phyloP scores from a whole-genome alignment of 805 yeast genomes.

The Peterozyma toletana region DNA sequence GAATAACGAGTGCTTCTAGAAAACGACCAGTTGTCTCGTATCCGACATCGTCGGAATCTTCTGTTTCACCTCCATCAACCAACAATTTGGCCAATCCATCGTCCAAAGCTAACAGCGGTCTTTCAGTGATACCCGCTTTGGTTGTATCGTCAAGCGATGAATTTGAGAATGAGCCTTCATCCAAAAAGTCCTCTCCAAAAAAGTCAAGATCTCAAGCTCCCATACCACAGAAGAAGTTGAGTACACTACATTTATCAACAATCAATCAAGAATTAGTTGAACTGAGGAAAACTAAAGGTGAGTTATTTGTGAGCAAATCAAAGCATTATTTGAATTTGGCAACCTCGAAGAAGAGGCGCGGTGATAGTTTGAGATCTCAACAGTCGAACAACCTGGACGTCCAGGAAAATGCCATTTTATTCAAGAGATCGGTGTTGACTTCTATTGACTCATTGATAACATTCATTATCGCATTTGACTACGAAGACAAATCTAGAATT shows the following conservation, averaged over 20 bases:
- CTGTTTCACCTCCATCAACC: too few relatives aligned
- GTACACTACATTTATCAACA: not conserved
- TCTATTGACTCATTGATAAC: constrained; percentile 6
- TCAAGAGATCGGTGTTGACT: not conserved
- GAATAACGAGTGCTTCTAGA: not conserved
- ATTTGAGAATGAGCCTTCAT: constrained; percentile 1
- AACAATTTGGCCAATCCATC: not conserved
- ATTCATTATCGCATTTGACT: constrained; percentile 8
- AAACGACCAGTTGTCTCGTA: too few relatives aligned
- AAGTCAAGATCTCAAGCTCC: constrained; percentile 1
- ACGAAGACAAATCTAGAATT: constrained; percentile 8
- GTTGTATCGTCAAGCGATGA: not conserved
- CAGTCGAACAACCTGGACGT: not conserved
- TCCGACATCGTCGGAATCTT: too few relatives aligned
- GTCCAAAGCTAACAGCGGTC: not conserved
- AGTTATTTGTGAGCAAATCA: constrained; percentile 7
- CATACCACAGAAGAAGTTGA: not conserved
- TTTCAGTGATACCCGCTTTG: too few relatives aligned
- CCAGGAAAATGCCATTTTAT: not conserved
- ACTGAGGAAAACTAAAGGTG: constrained; percentile 6
- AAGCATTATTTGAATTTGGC: constrained; percentile 8
- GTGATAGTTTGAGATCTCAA: constrained; percentile 2
- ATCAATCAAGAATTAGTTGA: not conserved
- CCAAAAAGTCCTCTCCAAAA: not conserved
- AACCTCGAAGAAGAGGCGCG: constrained; percentile 6